phyloP scores from a whole-genome alignment of 495 filamentous ascomycete species.

The Extremus antarcticus region DNA sequence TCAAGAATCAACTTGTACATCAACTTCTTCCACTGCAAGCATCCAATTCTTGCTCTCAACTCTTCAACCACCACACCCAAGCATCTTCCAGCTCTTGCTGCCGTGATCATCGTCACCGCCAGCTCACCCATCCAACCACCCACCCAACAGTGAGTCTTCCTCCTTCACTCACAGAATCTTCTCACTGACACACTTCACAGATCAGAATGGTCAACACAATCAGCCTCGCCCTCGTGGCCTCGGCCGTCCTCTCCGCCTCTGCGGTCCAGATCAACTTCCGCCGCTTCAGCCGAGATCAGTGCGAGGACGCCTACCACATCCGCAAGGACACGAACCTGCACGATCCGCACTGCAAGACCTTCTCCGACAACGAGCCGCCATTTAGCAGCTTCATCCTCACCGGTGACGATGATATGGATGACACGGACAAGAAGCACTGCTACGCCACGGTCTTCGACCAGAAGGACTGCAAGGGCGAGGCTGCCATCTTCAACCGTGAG shows the following conservation, averaged over 20 bases:
- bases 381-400: constrained; percentile 3
- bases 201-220: constrained; percentile 3
- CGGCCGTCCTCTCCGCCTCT: constrained; percentile 2
- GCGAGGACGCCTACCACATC: constrained; percentile 5
- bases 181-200: neutral
- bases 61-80: neutral
- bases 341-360: constrained; percentile 9
- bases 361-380: constrained; percentile 3
- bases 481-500: neutral
- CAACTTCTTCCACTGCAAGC: neutral
- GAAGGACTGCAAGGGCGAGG: constrained; percentile 2
- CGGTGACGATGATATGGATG: neutral
- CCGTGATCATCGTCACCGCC: neutral
- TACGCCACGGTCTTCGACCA: neutral
- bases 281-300: constrained; percentile 7
- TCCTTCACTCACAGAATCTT: neutral
- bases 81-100: neutral
- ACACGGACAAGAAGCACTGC: constrained; percentile 1
- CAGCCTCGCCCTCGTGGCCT: neutral
- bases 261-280: constrained; percentile 6
- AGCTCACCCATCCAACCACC: neutral
- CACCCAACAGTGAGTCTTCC: neutral
- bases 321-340: constrained; percentile 5
- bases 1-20: neutral
- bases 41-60: neutral